Evolutionary conservation across 495 filamentous ascomycete species (phyloP).

Genomic region (Penicillium antarcticum): DNA sequence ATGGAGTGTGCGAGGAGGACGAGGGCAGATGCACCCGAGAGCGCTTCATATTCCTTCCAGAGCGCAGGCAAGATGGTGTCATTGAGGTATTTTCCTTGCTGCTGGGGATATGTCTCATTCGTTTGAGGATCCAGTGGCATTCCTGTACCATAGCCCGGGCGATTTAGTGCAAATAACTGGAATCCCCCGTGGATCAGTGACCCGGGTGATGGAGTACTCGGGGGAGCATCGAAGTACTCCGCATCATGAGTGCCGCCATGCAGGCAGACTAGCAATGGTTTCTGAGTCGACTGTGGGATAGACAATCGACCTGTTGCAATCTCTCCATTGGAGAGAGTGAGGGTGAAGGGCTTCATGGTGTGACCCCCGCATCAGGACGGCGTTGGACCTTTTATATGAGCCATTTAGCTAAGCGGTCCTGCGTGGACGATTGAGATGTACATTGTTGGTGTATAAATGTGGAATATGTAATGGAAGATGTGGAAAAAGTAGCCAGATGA

Average conservation of each 20-base stretch:
- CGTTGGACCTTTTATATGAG: too few relatives aligned
- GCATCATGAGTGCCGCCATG: slow-evolving; percentile 34
- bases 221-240: slow-evolving; percentile 32
- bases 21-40: slow-evolving; percentile 20
- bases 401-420: too few relatives aligned
- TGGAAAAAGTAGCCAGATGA: too few relatives aligned
- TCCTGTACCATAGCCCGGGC: slow-evolving; percentile 29
- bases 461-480: too few relatives aligned
- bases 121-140: slow-evolving; percentile 7
- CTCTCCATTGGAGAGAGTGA: neutral
- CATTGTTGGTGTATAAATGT: too few relatives aligned
- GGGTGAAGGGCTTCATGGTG: neutral
- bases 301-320: neutral
- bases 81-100: slow-evolving; percentile 25
- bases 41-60: slow-evolving; percentile 25
- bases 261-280: slow-evolving; percentile 29
- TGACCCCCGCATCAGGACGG: too few relatives aligned
- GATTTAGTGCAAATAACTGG: slow-evolving; percentile 31
- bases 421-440: too few relatives aligned
- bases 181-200: slow-evolving; percentile 19
- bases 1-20: slow-evolving; percentile 34
- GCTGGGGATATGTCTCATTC: slow-evolving; percentile 18
- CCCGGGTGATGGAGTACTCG: slow-evolving; percentile 19
- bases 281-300: neutral
- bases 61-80: slow-evolving; percentile 25